These are phyloP conservation scores for Candida coquimbonensis DNA, from an alignment of 805 yeast species.

Conservation along the genomic window DNA sequence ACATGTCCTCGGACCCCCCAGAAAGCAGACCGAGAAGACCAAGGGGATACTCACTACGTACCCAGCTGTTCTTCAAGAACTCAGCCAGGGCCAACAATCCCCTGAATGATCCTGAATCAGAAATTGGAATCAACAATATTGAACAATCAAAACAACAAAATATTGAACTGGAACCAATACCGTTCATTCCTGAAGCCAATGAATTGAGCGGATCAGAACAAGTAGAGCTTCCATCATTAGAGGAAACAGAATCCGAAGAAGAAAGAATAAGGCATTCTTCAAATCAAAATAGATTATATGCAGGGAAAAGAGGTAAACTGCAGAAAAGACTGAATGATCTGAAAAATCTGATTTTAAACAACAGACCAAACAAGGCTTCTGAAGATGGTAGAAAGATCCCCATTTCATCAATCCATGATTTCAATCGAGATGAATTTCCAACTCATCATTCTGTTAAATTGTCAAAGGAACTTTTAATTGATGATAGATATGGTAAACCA, in stretches of 20 bases:
- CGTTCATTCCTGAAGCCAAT: background rate
- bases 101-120: slow-evolving; percentile 13
- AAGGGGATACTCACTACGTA: slow-evolving; percentile 60
- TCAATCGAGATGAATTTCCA: slow-evolving; percentile 24
- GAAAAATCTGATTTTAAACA: slow-evolving; percentile 38
- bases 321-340: slow-evolving; percentile 14
- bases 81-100: slow-evolving; percentile 1
- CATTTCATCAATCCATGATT: slow-evolving; percentile 37
- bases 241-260: slow-evolving; percentile 17
- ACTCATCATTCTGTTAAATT: slow-evolving; percentile 17
- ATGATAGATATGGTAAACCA: slow-evolving; percentile 59
- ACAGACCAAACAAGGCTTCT: slow-evolving; percentile 42
- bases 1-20: background rate
- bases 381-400: slow-evolving; percentile 76
- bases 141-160: slow-evolving; percentile 10
- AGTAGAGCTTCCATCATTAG: background rate
- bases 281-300: slow-evolving; percentile 8
- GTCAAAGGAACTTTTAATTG: slow-evolving; percentile 39
- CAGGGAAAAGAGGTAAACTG: slow-evolving; percentile 20
- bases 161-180: slow-evolving; percentile 4
- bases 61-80: slow-evolving; percentile 52
- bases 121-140: slow-evolving; percentile 22
- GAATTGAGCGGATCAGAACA: background rate
- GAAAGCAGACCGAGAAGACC: slow-evolving; percentile 29
- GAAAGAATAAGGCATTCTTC: slow-evolving; percentile 16